These are phyloP conservation scores for Anaeromyces robustus DNA, from an alignment of 192 early-diverging fungal species.

Conservation along the genomic window DNA sequence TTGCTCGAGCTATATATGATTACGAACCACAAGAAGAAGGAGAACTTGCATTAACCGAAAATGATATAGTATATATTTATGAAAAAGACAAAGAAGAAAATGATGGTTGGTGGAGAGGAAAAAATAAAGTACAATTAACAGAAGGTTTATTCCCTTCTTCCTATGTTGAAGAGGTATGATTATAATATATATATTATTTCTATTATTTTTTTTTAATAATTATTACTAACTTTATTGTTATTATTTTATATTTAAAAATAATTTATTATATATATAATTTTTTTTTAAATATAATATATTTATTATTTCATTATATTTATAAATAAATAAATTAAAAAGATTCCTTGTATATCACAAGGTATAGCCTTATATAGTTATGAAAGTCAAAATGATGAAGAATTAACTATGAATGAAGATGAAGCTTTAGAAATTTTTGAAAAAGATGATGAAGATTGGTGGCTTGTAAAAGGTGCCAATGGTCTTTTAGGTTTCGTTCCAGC, in stretches of 20 bases:
- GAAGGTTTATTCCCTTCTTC: too few species aligned
- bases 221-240: too few species aligned
- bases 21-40: conserved; percentile 72
- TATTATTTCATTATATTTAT: too few species aligned
- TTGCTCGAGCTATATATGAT: conserved; percentile 58
- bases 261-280: too few species aligned
- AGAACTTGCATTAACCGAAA: conserved; percentile 70
- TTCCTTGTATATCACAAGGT: not conserved
- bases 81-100: conserved; percentile 48
- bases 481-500: conserved; percentile 72
- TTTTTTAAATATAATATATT: too few species aligned
- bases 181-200: too few species aligned
- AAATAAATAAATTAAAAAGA: too few species aligned
- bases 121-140: too few species aligned
- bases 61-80: conserved; percentile 71
- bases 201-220: too few species aligned
- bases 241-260: too few species aligned
- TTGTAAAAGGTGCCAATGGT: conserved; percentile 49
- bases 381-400: not conserved
- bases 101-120: too few species aligned
- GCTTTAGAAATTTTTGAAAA: conserved; percentile 50
- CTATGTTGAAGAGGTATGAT: too few species aligned
- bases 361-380: not conserved
- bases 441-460: conserved; percentile 86
- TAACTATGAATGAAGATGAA: conserved; percentile 23